Conservation (phyloP, 1,139 yeast species). For the Yamadazyma trypodendri region DNA sequence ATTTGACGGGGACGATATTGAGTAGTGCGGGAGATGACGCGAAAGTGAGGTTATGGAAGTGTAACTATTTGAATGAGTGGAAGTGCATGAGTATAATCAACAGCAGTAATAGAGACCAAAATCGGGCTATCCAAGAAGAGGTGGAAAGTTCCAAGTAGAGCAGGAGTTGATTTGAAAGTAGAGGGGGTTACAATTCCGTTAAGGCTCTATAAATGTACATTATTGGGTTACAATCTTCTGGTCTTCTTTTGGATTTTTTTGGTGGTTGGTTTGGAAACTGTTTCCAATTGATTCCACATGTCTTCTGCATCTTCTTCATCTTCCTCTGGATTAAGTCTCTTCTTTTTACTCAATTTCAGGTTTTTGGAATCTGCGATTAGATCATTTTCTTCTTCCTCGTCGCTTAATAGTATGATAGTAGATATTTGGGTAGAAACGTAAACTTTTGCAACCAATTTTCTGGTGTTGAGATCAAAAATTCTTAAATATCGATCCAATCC, state of each 20-base stretch:
- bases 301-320: slow-evolving; percentile 26
- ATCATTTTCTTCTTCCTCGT: slow-evolving; percentile 36
- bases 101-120: slow-evolving; percentile 48
- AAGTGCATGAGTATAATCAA: slow-evolving; percentile 89
- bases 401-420: slow-evolving; percentile 50
- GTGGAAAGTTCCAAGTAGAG: slow-evolving; percentile 9
- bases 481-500: slow-evolving; percentile 87
- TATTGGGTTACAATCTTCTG: neutral
- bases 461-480: slow-evolving; percentile 59
- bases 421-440: slow-evolving; percentile 75
- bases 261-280: slow-evolving; percentile 14
- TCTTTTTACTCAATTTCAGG: slow-evolving; percentile 21
- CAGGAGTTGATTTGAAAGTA: neutral
- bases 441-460: slow-evolving; percentile 67
- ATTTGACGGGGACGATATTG: slow-evolving; percentile 85
- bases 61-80: slow-evolving; percentile 81
- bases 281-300: slow-evolving; percentile 39
- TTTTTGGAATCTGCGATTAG: slow-evolving; percentile 8
- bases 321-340: slow-evolving; percentile 19
- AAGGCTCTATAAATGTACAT: slow-evolving; percentile 1
- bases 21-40: slow-evolving; percentile 98
- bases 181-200: no score
- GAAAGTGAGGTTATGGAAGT: slow-evolving; percentile 85
- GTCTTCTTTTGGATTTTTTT: slow-evolving; percentile 15
- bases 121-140: slow-evolving; percentile 22